A percentile compares a stretch with the other conserved stretches of the same genome.
Evolutionary conservation across 495 filamentous ascomycete species (phyloP).

Genomic region (Neurospora sublineolata): DNA sequence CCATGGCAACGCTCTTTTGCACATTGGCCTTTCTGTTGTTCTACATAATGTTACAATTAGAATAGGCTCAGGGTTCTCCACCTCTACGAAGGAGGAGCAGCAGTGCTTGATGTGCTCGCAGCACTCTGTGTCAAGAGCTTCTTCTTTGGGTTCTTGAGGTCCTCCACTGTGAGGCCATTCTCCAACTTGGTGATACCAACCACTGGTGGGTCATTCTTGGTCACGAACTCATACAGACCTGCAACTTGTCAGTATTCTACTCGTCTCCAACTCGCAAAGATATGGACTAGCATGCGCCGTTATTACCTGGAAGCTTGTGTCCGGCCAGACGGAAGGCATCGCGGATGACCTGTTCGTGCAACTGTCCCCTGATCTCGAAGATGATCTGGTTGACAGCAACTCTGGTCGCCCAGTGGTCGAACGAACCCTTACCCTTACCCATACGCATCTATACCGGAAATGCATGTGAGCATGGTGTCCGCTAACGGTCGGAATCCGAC

Average conservation of each 20-base stretch:
- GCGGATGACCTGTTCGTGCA: slow-evolving; percentile 88
- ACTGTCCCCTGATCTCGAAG: slow-evolving; percentile 79
- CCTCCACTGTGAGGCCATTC: slow-evolving; percentile 66
- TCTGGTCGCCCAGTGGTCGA: slow-evolving; percentile 90
- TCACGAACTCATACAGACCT: slow-evolving; percentile 91
- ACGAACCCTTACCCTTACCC: slow-evolving; percentile 96
- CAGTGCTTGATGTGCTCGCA: slow-evolving; percentile 4
- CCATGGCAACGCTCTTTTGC: not conserved
- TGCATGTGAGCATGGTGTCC: slow-evolving; percentile 11
- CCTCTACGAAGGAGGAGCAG: slow-evolving; percentile 16
- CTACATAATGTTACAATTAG: slow-evolving; percentile 8
- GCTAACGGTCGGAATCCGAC: not conserved
- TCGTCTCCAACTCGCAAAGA: not conserved
- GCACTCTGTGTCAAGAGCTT: slow-evolving; percentile 19
- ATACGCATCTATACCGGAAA: slow-evolving; percentile 53
- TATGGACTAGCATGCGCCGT: slow-evolving; percentile 1
- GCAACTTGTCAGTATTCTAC: slow-evolving; percentile 12
- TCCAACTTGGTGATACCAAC: slow-evolving; percentile 90
- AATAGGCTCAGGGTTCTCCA: not conserved
- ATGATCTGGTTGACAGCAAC: slow-evolving; percentile 79
- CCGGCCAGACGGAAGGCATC: slow-evolving; percentile 92
- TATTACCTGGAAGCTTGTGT: slow-evolving; percentile 85
- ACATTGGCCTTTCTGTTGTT: not conserved
- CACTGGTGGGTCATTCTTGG: slow-evolving; percentile 79
- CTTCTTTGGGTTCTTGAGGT: slow-evolving; percentile 63